Evolutionary conservation across 495 filamentous ascomycete genomes (phyloP).

Genomic region (Elasticomyces elasticus): DNA sequence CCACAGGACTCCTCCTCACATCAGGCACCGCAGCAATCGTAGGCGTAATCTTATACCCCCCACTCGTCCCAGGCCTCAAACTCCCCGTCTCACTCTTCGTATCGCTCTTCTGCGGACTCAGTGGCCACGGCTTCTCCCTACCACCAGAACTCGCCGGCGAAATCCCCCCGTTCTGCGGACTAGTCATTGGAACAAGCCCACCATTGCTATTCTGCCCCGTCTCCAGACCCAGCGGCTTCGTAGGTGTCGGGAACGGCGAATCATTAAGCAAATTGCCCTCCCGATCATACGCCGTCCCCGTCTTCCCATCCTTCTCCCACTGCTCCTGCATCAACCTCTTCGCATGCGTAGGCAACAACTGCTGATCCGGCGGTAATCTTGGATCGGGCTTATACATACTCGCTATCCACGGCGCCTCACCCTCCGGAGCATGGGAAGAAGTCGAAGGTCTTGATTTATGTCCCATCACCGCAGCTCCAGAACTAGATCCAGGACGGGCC

Average conservation of each 20-base stretch:
- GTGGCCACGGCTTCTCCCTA: slow-evolving; percentile 19
- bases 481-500: slow-evolving; percentile 7
- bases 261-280: slow-evolving; percentile 67
- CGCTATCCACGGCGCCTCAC: slow-evolving; percentile 90
- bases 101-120: slow-evolving; percentile 22
- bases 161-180: not conserved
- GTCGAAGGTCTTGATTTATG: slow-evolving; percentile 42
- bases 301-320: slow-evolving; percentile 83
- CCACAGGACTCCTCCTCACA: slow-evolving; percentile 5
- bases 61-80: slow-evolving; percentile 22
- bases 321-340: slow-evolving; percentile 87
- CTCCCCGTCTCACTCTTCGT: slow-evolving; percentile 3
- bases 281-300: slow-evolving; percentile 69
- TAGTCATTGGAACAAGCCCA: slow-evolving; percentile 6
- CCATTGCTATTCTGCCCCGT: not conserved
- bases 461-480: not conserved
- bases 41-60: slow-evolving; percentile 32
- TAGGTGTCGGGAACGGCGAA: slow-evolving; percentile 20
- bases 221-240: slow-evolving; percentile 4
- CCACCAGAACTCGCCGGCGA: not conserved
- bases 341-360: slow-evolving; percentile 88
- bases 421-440: slow-evolving; percentile 68
- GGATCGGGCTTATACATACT: slow-evolving; percentile 94
- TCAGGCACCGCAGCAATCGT: slow-evolving; percentile 26
- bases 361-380: slow-evolving; percentile 85